A percentile compares a stretch with the other conserved stretches of the same genome.
Evolutionary conservation across 805 yeast species (phyloP).

Genomic region (Geotrichum ghanense): DNA sequence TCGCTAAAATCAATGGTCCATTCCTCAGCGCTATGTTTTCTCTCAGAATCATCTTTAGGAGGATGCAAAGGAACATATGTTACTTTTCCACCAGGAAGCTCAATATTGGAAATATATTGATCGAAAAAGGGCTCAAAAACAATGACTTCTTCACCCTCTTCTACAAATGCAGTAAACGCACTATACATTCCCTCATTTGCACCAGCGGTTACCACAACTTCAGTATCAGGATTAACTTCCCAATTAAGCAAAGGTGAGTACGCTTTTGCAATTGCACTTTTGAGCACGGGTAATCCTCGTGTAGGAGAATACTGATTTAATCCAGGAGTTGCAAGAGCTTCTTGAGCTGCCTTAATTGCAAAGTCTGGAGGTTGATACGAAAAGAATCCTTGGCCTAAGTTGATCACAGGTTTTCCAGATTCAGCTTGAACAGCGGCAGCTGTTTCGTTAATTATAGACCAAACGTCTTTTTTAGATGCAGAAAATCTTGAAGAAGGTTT

Average conservation of each 20-base stretch:
- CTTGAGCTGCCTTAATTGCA: conserved; percentile 70
- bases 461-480: conserved; percentile 55
- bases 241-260: conserved; percentile 61
- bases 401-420: conserved; percentile 66
- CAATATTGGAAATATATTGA: conserved; percentile 90
- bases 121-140: conserved; percentile 97
- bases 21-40: conserved; percentile 67
- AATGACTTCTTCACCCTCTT: conserved; percentile 87
- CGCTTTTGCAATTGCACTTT: conserved; percentile 56
- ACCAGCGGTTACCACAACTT: conserved; percentile 82
- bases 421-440: conserved; percentile 70
- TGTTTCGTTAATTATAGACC: conserved; percentile 92
- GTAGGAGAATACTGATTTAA: conserved; percentile 91
- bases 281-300: conserved; percentile 68
- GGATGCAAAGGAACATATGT: conserved; percentile 80
- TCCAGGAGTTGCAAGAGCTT: conserved; percentile 60
- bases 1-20: conserved; percentile 80
- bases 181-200: conserved; percentile 94
- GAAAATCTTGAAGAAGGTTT: conserved; percentile 5
- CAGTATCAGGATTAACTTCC: conserved; percentile 39
- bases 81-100: conserved; percentile 85
- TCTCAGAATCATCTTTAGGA: conserved; percentile 54
- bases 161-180: conserved; percentile 71
- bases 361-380: conserved; percentile 94
- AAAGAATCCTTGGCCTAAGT: conserved; percentile 95